These are phyloP conservation scores for Coprinopsis strossmayeri DNA, from an alignment of 768 basidiomycete genomes.

Conservation along the genomic window DNA sequence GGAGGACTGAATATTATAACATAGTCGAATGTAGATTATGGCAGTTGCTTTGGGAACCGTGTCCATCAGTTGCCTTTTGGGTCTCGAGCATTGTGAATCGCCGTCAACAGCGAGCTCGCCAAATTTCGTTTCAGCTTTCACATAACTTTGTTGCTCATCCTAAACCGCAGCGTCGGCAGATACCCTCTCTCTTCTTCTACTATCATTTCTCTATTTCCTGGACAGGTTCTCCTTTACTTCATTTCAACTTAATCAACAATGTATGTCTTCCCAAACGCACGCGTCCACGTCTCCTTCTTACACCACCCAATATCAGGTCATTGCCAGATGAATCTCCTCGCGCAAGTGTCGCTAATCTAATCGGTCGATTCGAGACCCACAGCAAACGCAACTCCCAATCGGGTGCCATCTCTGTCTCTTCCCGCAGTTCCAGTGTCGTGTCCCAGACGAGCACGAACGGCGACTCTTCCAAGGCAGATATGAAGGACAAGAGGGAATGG, in stretches of 20 bases:
- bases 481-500: slow-evolving; percentile 73
- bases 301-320: slow-evolving; percentile 44
- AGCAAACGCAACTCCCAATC: slow-evolving; percentile 54
- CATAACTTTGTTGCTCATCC: slow-evolving; percentile 6
- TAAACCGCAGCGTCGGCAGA: slow-evolving; percentile 7
- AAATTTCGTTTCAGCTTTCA: background rate
- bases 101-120: slow-evolving; percentile 2
- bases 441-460: slow-evolving; percentile 48
- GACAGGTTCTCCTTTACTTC: background rate
- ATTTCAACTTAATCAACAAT: background rate
- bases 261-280: slow-evolving; percentile 6
- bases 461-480: slow-evolving; percentile 61
- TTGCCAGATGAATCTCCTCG: slow-evolving; percentile 86
- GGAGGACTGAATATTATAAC: slow-evolving; percentile 19
- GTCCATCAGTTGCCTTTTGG: slow-evolving; percentile 4
- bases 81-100: too few species aligned
- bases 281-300: background rate
- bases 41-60: slow-evolving; percentile 10
- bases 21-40: background rate
- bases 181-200: slow-evolving; percentile 4
- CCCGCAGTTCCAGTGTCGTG: slow-evolving; percentile 61
- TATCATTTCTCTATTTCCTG: background rate
- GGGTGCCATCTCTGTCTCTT: slow-evolving; percentile 27
- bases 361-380: slow-evolving; percentile 82
- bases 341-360: slow-evolving; percentile 83